Conservation (phyloP, 2,329 filamentous ascomycete genomes). For the Fusarium poae region DNA sequence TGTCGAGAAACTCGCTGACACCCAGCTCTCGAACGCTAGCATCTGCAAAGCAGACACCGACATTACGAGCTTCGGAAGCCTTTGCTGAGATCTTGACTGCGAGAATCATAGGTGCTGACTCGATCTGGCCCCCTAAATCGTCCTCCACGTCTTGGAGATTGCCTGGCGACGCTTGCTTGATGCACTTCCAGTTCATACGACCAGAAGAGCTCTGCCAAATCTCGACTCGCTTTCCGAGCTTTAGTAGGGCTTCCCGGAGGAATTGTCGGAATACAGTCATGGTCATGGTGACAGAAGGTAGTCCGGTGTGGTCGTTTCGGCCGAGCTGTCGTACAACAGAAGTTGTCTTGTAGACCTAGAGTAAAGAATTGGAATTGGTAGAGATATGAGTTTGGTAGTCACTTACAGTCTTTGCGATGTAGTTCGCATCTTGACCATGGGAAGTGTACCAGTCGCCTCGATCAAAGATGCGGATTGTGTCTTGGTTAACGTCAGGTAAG, state of each 20-base stretch:
- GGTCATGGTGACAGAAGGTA: slow-evolving; percentile 95
- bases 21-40: slow-evolving; percentile 95
- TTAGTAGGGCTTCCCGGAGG: slow-evolving; percentile 91
- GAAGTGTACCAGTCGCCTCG: slow-evolving; percentile 95
- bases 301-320: slow-evolving; percentile 82
- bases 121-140: slow-evolving; percentile 86
- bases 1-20: slow-evolving; percentile 98
- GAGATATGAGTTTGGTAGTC: background rate
- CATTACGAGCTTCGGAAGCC: slow-evolving; percentile 83
- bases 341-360: slow-evolving; percentile 93
- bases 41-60: slow-evolving; percentile 98
- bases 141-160: slow-evolving; percentile 98
- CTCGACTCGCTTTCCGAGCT: slow-evolving; percentile 89
- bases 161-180: slow-evolving; percentile 92
- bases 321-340: slow-evolving; percentile 94
- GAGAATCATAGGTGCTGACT: slow-evolving; percentile 92
- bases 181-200: slow-evolving; percentile 91
- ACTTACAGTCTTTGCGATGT: slow-evolving; percentile 80
- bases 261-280: slow-evolving; percentile 96
- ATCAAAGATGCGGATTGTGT: slow-evolving; percentile 91
- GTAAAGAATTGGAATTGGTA: slow-evolving; percentile 13
- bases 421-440: slow-evolving; percentile 86
- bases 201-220: slow-evolving; percentile 83
- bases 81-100: slow-evolving; percentile 94
- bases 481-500: slow-evolving; percentile 77